Base-by-base conservation (phyloP, 768 basidiomycete species). In the Kwoniella newhampshirensis region DNA sequence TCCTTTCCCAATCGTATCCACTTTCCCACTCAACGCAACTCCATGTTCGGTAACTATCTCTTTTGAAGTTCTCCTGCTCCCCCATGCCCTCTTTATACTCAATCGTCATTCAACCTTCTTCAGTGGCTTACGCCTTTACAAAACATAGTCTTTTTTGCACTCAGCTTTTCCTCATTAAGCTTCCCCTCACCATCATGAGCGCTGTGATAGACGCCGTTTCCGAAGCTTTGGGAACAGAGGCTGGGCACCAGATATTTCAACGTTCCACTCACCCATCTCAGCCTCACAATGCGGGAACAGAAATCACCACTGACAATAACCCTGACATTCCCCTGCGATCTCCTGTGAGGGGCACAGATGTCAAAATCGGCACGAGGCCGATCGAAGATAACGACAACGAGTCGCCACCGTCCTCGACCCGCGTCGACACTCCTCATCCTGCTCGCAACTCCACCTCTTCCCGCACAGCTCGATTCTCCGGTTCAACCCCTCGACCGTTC, bases 101-200 rank as follows among this genome's bases (percentile, higher is more conserved):
- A 42, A 5, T 42, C 40, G 18, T 23, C 40, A 23, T n/a, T 23
- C 17, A n/a, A n/a, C 40, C 40, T 42, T 7, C 40, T 23, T n/a
- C 7, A 42, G 40, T 23, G 8, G 21, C 40, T 18, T 42, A n/a
- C 40, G n/a, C 17, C 17, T 5, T 42, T 8, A n/a, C 40, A n/a
- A 5, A 42, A n/a, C 40, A 23, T n/a, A 23, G 8, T n/a, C 40
- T 42, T n/a, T n/a, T n/a, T n/a, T n/a, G 17, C 8, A n/a, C 21
- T 8, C 21, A 42, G n/a, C 17, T 58, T 9, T 39, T 58, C 32
- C 50, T 44, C 41, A 28, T 51, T 13, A 37, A 48, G 20, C 49
- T 58, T 30, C 56, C 56, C 3, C 32, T 45, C 32, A 46, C 43
- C 9, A 46, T 58, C 30, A 58, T 58, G 56, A 51, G 32, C 20